These are phyloP conservation scores for Yamadazyma philogaea DNA, from an alignment of 805 yeast genomes.

Conservation along the genomic window DNA sequence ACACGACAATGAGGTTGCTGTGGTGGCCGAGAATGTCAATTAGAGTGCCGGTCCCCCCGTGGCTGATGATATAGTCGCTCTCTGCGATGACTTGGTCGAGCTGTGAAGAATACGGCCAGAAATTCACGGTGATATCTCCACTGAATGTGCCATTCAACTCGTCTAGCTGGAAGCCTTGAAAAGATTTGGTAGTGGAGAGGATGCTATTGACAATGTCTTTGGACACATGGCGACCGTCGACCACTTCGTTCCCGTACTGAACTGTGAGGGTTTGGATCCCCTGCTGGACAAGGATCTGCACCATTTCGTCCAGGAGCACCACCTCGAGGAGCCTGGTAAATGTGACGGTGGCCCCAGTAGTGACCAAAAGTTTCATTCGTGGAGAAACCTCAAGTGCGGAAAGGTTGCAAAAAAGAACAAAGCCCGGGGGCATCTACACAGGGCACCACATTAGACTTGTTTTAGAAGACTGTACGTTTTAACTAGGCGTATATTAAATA, in stretches of 20 bases:
- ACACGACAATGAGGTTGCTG: slow-evolving; percentile 64
- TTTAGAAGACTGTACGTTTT: no score
- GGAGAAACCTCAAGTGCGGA: background rate
- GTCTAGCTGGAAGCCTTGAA: background rate
- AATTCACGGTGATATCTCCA: slow-evolving; percentile 8
- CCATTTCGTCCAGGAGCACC: slow-evolving; percentile 1
- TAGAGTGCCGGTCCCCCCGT: slow-evolving; percentile 91
- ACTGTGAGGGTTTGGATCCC: slow-evolving; percentile 2
- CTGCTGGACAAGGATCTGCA: background rate
- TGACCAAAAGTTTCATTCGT: slow-evolving; percentile 44
- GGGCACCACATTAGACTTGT: no score
- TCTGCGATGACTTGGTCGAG: slow-evolving; percentile 35
- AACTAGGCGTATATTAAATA: no score
- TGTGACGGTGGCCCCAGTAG: slow-evolving; percentile 91
- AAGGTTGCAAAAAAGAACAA: background rate
- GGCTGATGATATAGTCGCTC: slow-evolving; percentile 70
- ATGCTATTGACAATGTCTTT: slow-evolving; percentile 20
- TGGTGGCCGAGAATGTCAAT: slow-evolving; percentile 63
- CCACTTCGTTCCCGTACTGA: slow-evolving; percentile 35
- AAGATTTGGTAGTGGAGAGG: slow-evolving; percentile 2
- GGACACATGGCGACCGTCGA: slow-evolving; percentile 20
- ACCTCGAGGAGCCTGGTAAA: slow-evolving; percentile 53
- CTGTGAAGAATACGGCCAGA: slow-evolving; percentile 28
- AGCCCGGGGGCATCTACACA: no score
- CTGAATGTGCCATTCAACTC: background rate